These are phyloP conservation scores for Stagonosporopsis chrysanthemi DNA, from an alignment of 2,329 filamentous ascomycete genomes.

Conservation along the genomic window DNA sequence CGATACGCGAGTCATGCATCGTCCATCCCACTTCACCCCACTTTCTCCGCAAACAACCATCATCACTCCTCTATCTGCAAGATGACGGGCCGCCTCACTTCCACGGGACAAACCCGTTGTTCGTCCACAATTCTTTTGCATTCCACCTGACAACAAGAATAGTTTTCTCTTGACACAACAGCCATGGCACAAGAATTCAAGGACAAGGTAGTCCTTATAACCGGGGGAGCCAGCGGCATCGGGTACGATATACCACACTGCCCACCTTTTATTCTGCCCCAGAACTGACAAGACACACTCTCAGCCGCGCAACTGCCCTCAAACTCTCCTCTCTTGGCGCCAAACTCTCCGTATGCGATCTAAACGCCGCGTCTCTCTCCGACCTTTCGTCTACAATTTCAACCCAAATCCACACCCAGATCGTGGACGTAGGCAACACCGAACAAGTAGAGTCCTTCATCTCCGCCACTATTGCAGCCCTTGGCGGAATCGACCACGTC, in stretches of 20 bases:
- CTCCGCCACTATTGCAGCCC: slow-evolving; percentile 42
- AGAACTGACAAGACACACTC: background rate
- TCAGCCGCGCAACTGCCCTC: slow-evolving; percentile 55
- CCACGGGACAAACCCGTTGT: background rate
- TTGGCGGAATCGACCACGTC: slow-evolving; percentile 51
- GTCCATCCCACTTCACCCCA: slow-evolving; percentile 47
- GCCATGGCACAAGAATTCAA: slow-evolving; percentile 41
- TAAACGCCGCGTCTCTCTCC: slow-evolving; percentile 39
- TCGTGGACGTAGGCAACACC: slow-evolving; percentile 58
- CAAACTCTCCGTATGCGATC: slow-evolving; percentile 44
- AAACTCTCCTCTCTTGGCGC: slow-evolving; percentile 57
- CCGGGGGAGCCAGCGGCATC: slow-evolving; percentile 55
- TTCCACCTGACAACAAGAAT: background rate
- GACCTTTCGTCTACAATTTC: slow-evolving; percentile 52
- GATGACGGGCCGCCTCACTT: slow-evolving; percentile 9
- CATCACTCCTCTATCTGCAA: slow-evolving; percentile 15
- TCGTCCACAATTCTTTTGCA: background rate
- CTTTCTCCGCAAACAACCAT: slow-evolving; percentile 34
- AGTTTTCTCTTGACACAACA: background rate
- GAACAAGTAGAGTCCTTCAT: slow-evolving; percentile 55
- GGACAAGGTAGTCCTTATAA: slow-evolving; percentile 41
- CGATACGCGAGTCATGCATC: slow-evolving; percentile 37
- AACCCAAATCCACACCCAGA: slow-evolving; percentile 37
- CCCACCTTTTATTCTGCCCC: too few relatives aligned
- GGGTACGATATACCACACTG: slow-evolving; percentile 39